A percentile compares a stretch with the other conserved stretches of the same genome.
Evolutionary conservation across 352 stramenopile genomes (phyloP).

Genomic region (Globisporangium canariense): DNA sequence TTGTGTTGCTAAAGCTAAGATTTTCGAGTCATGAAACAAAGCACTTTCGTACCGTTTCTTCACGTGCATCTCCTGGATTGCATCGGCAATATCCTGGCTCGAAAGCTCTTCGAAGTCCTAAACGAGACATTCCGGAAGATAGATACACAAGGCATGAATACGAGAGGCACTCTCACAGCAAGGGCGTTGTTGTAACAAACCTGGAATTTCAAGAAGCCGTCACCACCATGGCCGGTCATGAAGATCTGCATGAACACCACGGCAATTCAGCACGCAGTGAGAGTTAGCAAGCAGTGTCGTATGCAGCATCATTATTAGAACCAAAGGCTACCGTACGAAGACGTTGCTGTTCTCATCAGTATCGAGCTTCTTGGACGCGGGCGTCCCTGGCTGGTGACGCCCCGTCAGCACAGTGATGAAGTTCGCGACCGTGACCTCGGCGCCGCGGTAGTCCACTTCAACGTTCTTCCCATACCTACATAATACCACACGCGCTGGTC

Average conservation of each 20-base stretch:
- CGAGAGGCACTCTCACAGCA: background rate
- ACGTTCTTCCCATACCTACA: conserved; percentile 86
- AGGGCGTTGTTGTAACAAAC: conserved; percentile 62
- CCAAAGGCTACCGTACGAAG: conserved; percentile 61
- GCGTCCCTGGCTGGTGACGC: conserved; percentile 83
- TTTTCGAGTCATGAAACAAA: background rate
- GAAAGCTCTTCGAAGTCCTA: conserved; percentile 96
- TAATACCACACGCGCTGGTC: background rate
- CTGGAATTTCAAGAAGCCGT: conserved; percentile 99
- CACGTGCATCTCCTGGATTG: conserved; percentile 93
- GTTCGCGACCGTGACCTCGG: conserved; percentile 96
- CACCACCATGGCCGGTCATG: conserved; percentile 94
- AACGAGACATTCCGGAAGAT: background rate
- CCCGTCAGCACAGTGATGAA: conserved; percentile 95
- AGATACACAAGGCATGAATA: background rate
- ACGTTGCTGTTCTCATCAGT: conserved; percentile 89
- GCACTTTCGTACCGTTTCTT: conserved; percentile 67
- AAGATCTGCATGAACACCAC: conserved; percentile 49
- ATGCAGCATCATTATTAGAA: background rate
- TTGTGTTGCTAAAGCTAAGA: background rate
- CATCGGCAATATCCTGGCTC: conserved; percentile 90
- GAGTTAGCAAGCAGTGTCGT: background rate
- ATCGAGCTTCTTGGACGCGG: conserved; percentile 86
- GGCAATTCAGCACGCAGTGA: background rate
- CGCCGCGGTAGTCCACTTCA: conserved; percentile 93